Evolutionary conservation across 2,329 filamentous ascomycete genomes (phyloP).

Genomic region (Talaromyces marneffei): DNA sequence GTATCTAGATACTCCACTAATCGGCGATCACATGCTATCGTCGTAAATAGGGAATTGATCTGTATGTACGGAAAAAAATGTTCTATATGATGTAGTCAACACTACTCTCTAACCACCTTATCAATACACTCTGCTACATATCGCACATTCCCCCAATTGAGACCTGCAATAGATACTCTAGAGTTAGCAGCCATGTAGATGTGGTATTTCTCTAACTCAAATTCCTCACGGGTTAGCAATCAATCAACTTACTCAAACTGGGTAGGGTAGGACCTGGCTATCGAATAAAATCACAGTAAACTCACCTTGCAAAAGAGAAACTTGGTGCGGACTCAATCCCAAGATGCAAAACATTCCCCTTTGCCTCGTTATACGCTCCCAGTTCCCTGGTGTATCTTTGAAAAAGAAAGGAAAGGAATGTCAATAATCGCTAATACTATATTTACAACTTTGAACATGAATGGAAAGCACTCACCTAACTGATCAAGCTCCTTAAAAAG

Average conservation of each 20-base stretch:
- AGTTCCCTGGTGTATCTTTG: slow-evolving; percentile 67
- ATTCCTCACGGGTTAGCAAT: neutral
- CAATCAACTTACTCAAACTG: neutral
- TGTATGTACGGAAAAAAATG: neutral
- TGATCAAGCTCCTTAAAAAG: slow-evolving; percentile 72
- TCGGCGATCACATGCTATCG: neutral
- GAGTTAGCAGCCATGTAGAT: slow-evolving; percentile 68
- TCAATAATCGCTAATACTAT: neutral
- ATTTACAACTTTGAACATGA: neutral
- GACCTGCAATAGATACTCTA: slow-evolving; percentile 87
- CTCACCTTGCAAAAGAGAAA: slow-evolving; percentile 28
- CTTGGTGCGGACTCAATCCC: slow-evolving; percentile 42
- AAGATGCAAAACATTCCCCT: slow-evolving; percentile 96
- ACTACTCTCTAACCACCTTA: neutral
- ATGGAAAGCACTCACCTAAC: slow-evolving; percentile 44
- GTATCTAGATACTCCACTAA: neutral
- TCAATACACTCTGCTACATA: neutral
- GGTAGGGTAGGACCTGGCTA: neutral
- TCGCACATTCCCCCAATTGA: slow-evolving; percentile 50
- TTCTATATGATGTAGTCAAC: too few species aligned
- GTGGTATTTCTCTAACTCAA: slow-evolving; percentile 35
- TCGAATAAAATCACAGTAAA: neutral
- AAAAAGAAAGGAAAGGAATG: neutral
- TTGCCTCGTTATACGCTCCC: slow-evolving; percentile 52
- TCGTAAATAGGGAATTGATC: neutral